These are phyloP conservation scores for Zhuliangozyma parablackwelliae DNA, from an alignment of 1,139 yeast species.

Conservation along the genomic window DNA sequence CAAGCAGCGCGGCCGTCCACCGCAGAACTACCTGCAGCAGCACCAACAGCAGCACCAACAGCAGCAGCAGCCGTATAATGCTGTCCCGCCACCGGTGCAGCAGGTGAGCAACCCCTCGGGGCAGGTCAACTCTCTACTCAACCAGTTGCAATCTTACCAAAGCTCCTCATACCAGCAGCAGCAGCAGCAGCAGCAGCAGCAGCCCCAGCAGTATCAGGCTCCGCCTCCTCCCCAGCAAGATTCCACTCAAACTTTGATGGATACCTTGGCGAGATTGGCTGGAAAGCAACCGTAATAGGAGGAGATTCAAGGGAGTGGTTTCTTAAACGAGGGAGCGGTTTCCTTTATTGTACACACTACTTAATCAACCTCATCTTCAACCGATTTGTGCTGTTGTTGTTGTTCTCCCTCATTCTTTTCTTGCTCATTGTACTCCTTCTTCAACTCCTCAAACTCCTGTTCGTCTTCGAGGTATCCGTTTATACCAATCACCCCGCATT, in stretches of 20 bases:
- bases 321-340: too few species aligned
- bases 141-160: constrained; percentile 20
- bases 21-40: neutral
- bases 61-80: constrained; percentile 7
- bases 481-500: constrained; percentile 80
- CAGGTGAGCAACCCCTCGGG: constrained; percentile 10
- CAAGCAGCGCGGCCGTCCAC: neutral
- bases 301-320: neutral
- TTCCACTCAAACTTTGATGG: constrained; percentile 27
- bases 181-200: constrained; percentile 3
- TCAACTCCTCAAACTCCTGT: constrained; percentile 61
- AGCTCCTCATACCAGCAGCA: neutral
- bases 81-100: constrained; percentile 7
- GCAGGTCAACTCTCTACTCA: constrained; percentile 26
- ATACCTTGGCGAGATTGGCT: constrained; percentile 34
- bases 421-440: constrained; percentile 41
- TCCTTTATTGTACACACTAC: neutral
- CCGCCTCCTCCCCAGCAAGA: neutral
- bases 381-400: constrained; percentile 8
- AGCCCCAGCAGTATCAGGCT: constrained; percentile 6
- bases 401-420: constrained; percentile 4
- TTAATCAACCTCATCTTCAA: constrained; percentile 25
- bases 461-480: constrained; percentile 75
- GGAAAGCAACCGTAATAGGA: constrained; percentile 4
- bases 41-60: constrained; percentile 1